Evolutionary conservation across 306 rosid species (phyloP).

Genomic region (Castanea mollissima): DNA sequence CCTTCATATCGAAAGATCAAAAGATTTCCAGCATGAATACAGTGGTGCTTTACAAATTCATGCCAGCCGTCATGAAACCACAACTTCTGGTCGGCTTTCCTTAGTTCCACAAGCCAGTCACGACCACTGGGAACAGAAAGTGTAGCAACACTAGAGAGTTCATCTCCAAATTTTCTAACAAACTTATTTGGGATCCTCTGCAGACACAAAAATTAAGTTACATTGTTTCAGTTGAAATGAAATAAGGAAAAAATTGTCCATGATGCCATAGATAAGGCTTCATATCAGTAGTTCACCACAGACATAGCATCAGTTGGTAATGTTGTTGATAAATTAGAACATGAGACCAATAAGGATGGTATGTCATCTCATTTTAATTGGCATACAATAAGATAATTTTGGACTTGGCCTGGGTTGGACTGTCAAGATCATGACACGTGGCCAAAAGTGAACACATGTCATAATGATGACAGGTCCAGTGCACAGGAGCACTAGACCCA

Average conservation of each 20-base stretch:
- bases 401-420: no score
- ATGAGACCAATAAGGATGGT: neutral
- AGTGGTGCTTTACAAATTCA: slow-evolving; percentile 6
- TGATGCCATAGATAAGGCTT: neutral
- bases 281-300: neutral
- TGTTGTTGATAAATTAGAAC: no score
- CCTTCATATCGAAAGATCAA: slow-evolving; percentile 17
- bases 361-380: neutral
- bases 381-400: neutral
- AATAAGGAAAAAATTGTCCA: slow-evolving; percentile 2
- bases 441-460: no score
- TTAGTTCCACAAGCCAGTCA: neutral
- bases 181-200: slow-evolving; percentile 12
- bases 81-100: neutral
- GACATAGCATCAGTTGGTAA: no score
- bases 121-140: neutral
- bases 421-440: no score
- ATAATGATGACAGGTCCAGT: no score
- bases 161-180: slow-evolving; percentile 1
- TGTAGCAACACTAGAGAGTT: neutral
- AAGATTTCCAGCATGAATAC: slow-evolving; percentile 13
- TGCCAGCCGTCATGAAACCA: slow-evolving; percentile 15
- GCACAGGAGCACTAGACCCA: no score
- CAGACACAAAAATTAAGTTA: neutral
- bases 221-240: neutral